Base-by-base conservation (phyloP, 768 basidiomycete species). In the Collybia sp. region DNA sequence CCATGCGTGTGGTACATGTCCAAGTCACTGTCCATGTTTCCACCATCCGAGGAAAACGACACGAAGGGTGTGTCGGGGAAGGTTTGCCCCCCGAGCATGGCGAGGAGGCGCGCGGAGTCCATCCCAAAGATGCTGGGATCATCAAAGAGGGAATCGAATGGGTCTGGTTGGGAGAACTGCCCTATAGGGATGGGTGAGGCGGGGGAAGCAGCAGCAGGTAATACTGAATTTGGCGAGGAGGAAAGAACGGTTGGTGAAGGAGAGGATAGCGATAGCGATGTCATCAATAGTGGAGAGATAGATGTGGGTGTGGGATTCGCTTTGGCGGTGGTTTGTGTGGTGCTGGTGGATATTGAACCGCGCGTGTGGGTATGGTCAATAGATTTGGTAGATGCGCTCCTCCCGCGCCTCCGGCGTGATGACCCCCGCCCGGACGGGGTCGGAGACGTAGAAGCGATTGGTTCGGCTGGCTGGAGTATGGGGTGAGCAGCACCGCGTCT, bases 81-180 rank as follows among this genome's bases (percentile, higher is more conserved):
- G 36, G 66, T 63, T 43, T 71, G 63, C 15, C 72, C 72, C 20
- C 68, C 65, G 17, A 67, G 55, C 67, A 75, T 71, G 13, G 65
- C 69, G 64, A 55, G 39, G 65, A 66, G 52, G 64, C 58, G 19
- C 55, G 53, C 35, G 46, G 38, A 38, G 53, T 36, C 43, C 45
- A 17, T 40, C 50, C 20, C 17, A 15, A 37, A 37, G 35, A 37
- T 13, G n/a, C 10, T 13, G 6, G 13, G 17, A 13, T 37, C 13
- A 13, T 37, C 35, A 10, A 13, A 18, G 35, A 37, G 17, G 6
- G 35, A 37, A 18, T n/a, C 35, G 35, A n/a, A 13, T 18, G 35
- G n/a, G 17, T 37, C 10, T 8, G 10, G 35, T 10, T 37, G 35
- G 13, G 13, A 6, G 35, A 10, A 4, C 13, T 13, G 35, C 35